Evolutionary conservation across 768 basidiomycete species (phyloP), one percentile per base, ranked within the genome.

Genomic region (Pleurotus salmoneostramineus): DNA sequence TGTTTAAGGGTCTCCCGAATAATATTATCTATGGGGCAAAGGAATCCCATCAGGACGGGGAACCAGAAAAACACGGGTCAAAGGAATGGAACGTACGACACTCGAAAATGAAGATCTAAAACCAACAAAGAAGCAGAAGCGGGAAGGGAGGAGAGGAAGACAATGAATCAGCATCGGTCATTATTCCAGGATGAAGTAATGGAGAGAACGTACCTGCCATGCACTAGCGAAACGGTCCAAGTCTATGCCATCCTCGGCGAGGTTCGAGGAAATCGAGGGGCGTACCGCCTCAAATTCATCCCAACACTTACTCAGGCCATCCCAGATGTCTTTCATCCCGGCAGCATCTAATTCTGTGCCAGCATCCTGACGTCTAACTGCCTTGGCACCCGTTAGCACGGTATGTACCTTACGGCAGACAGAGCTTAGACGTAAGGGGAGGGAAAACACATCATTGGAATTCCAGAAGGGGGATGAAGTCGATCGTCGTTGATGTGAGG

Each of bases 51-150:
- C 34, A 54, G 27, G 11, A 48, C 21, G 17, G 47, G 34, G 12
- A 42, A 58, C 34, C 43, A 17, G 51, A 17, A 14, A 36, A 7
- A 58, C 43, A 46, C 49, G 40, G 58, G 61, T 15, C 8, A 42
- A 42, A 57, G 50, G n/a, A 17, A 44, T 17, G 15, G 15, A 56
- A 82, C 88, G 77, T 69, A 89, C 87, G 81, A 69, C 90, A 93
- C 71, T 95, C 92, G 63, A 96, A 96, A 61, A 95, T 86, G 71
- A 91, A 94, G 56, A 93, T 89, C 85, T 91, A 66, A 52, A 64
- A 63, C 50, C 50, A 40, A 46, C 51, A 57, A 54, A 58, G 60
- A 63, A 60, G 44, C 60, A 58, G 62, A 33, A 62, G 59, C 63
- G 48, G 56, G 45, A 50, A 52, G 45, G 51, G 33, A 36, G 3